phyloP scores from a whole-genome alignment of 768 basidiomycete genomes.

The Mycena rosella region DNA sequence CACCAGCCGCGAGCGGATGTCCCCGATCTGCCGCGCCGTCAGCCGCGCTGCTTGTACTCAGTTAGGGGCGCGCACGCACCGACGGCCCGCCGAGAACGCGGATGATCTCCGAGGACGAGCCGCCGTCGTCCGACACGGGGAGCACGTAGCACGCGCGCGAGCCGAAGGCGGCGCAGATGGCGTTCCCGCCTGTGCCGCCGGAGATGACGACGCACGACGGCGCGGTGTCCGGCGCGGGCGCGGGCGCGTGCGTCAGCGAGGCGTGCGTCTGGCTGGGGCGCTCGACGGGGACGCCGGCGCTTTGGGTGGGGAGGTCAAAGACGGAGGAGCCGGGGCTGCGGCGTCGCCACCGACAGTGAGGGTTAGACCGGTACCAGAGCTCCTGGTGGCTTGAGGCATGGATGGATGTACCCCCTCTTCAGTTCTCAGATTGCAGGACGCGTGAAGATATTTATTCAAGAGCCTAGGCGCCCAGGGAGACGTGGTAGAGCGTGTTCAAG shows the following conservation, averaged over 20 bases:
- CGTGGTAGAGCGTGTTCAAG: conserved; percentile 32
- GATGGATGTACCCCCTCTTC: no score
- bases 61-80: conserved; percentile 56
- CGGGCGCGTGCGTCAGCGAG: conserved; percentile 13
- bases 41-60: background rate
- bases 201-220: conserved; percentile 83
- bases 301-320: conserved; percentile 77
- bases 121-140: conserved; percentile 96
- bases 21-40: conserved; percentile 57
- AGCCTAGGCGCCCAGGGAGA: background rate
- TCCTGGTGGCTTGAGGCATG: no score
- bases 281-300: conserved; percentile 14
- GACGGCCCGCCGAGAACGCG: conserved; percentile 88
- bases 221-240: conserved; percentile 19
- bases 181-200: conserved; percentile 95
- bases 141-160: conserved; percentile 82
- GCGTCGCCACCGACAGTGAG: conserved; percentile 35
- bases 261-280: conserved; percentile 23
- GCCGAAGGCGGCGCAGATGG: conserved; percentile 88
- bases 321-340: conserved; percentile 79
- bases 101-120: conserved; percentile 95
- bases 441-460: conserved; percentile 24
- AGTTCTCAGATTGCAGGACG: background rate
- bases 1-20: conserved; percentile 90
- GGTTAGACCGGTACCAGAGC: conserved; percentile 29